Conservation (phyloP, 1,284 basidiomycete genomes). For the Sutorius eximius region DNA sequence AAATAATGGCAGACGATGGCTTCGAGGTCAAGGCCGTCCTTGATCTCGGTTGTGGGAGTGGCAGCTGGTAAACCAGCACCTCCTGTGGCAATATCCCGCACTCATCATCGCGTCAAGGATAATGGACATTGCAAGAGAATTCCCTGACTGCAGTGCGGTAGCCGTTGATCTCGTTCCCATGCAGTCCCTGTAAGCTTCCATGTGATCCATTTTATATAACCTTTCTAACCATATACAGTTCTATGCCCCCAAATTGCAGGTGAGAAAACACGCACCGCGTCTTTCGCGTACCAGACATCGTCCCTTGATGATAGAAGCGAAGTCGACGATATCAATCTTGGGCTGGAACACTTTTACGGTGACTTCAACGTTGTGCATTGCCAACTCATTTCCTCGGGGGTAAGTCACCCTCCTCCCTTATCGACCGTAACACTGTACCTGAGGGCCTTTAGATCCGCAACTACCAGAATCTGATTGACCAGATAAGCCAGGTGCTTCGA, state of each 20-base stretch:
- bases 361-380: constrained; percentile 74
- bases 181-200: constrained; percentile 55
- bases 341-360: constrained; percentile 75
- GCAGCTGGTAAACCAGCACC: constrained; percentile 56
- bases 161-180: constrained; percentile 79
- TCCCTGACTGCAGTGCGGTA: constrained; percentile 64
- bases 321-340: constrained; percentile 80
- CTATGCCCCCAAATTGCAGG: constrained; percentile 71
- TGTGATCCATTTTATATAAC: constrained; percentile 12
- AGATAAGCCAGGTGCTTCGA: constrained; percentile 63
- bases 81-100: constrained; percentile 2
- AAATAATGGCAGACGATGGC: constrained; percentile 58
- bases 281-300: constrained; percentile 7
- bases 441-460: constrained; percentile 57
- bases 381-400: constrained; percentile 67
- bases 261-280: constrained; percentile 33
- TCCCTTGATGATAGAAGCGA: constrained; percentile 54
- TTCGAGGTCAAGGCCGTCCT: constrained; percentile 60
- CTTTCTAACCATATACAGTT: constrained; percentile 36
- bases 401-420: constrained; percentile 38
- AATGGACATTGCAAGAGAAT: constrained; percentile 68
- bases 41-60: constrained; percentile 79
- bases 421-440: constrained; percentile 12
- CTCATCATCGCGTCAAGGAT: constrained; percentile 51
- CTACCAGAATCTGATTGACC: constrained; percentile 62